Conservation (phyloP, 2,329 filamentous ascomycete genomes). For the Sclerotinia subarctica region DNA sequence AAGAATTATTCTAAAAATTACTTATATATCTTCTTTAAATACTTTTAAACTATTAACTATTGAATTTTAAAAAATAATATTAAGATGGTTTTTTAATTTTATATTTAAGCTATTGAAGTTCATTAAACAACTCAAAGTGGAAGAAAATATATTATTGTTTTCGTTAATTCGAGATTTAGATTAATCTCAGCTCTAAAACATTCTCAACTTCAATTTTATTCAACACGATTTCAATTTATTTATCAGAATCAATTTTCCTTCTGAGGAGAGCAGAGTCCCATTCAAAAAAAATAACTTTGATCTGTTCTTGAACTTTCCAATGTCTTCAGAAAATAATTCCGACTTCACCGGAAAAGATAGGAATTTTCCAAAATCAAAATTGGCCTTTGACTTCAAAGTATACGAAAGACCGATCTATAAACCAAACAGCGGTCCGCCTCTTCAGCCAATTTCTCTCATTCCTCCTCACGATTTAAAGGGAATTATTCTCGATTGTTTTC, state of each 20-base stretch:
- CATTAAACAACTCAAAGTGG: not conserved
- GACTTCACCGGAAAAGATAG: conserved; percentile 11
- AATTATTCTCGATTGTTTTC: conserved; percentile 52
- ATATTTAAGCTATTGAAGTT: not conserved
- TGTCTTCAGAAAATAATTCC: not conserved
- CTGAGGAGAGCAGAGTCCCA: not conserved
- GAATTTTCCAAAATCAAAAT: conserved; percentile 11
- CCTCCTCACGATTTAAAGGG: conserved; percentile 51
- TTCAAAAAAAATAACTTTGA: not conserved
- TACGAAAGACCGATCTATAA: conserved; percentile 41
- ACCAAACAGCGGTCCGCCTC: conserved; percentile 48
- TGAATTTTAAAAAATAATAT: not conserved
- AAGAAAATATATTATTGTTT: not conserved
- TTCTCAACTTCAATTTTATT: conserved; percentile 5
- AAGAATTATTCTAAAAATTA: not conserved
- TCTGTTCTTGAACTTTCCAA: not conserved
- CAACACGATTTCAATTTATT: not conserved
- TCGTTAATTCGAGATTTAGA: not conserved
- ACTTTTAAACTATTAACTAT: not conserved
- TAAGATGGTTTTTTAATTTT: fast-evolving
- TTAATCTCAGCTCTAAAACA: conserved; percentile 11
- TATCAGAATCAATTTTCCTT: not conserved
- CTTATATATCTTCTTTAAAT: not conserved
- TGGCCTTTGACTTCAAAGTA: conserved; percentile 35
- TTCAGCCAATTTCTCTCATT: conserved; percentile 48